Evolutionary conservation across 2,329 filamentous ascomycete genomes (phyloP), one percentile per base, ranked within the genome.

Genomic region (Cryphonectria naterciae): DNA sequence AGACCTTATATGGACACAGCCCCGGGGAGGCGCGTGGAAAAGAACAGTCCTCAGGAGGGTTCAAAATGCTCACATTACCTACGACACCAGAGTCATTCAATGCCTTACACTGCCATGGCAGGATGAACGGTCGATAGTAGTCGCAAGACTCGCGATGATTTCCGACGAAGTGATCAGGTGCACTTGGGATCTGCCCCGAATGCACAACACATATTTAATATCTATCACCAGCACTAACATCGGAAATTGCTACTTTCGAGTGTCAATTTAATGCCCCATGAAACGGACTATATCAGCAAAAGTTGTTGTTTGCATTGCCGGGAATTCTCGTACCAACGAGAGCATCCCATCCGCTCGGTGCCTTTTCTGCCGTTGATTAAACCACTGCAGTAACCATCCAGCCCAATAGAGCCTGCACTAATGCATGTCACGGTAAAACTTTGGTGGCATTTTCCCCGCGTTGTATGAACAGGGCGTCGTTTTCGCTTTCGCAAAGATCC

Each of bases 391-490:
- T 28, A 15, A 25, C 41, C 2, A 39, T 35, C 28, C 15, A 10
- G 19, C 19, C 2, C 10, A 7, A 8, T 67, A 43, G 46, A 49
- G 58, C 28, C 39, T 60, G 60, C 39, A 60, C 28, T 64, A 65
- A 39, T 39, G 13, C 8, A 8, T 35, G 35, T n/a, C 28, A 28
- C 37, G 28, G 22, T 32, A 46, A 64, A 64, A 28, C 65, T 15
- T 70, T 54, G 56, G 37, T 22, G 22, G 7, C 6, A 2, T n/a
- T 32, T 49, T 46, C 58, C 65, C 69, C 46, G 58, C 65, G 58
- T 37, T 37, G n/a, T 8, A 35, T 58, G 43, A 54, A 61, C 15
- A 15, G 4, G 46, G 54, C 19, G 35, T 43, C 13, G 11, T 28
- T 22, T 19, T 25, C 22, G 32, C 63, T 32, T 8, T 19, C 2